Base-by-base conservation (phyloP, 768 basidiomycete species). In the Rhizopogon sp. region DNA sequence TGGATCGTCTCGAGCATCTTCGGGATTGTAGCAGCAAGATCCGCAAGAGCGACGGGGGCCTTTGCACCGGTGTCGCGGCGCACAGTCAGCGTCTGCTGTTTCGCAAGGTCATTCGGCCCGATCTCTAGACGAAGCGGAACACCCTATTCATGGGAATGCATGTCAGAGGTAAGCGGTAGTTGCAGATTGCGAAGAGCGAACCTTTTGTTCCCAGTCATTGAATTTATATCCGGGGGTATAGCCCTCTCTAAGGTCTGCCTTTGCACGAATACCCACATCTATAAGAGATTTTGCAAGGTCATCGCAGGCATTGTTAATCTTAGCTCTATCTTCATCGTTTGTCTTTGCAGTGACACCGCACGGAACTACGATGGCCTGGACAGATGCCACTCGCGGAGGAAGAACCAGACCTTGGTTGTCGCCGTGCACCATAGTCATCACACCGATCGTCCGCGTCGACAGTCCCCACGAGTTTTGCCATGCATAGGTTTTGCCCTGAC, bases 391-490 rank as follows among this genome's bases (percentile, higher is more conserved):
- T 9, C 93, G 81, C 58, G 97, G 97, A n/a, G 97, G 97, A 53
- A 98, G 84, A 11, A 98, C 95, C 61, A 99, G 73, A 14, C 97
- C 97, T 66, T 97, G 91, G 69, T 99, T 93, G 70, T 99, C 97
- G 35, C 96, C 95, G 66, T 99, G 96, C 5, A 92, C 85, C 97
- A 99, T 99, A 62, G 97, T 94, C 96, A 98, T 98, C 54, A 98
- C 91, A 66, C 97, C 97, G 63, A 99, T 93, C 28, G 90, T 83
- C 55, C 97, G 80, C n/a, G 96, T 98, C 45, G 90, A 92, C 52
- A 98, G 75, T 65, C 97, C 97, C 97, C 97, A 98, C 35, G 92
- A 95, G 74, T 98, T 99, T 72, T 98, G 96, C 93, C 94, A 98
- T 10, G 93, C 94, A 60, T 87, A 86, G 0, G 81, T 70, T 76